phyloP scores from a whole-genome alignment of 805 yeast species.

The Barnettozyma sp. region DNA sequence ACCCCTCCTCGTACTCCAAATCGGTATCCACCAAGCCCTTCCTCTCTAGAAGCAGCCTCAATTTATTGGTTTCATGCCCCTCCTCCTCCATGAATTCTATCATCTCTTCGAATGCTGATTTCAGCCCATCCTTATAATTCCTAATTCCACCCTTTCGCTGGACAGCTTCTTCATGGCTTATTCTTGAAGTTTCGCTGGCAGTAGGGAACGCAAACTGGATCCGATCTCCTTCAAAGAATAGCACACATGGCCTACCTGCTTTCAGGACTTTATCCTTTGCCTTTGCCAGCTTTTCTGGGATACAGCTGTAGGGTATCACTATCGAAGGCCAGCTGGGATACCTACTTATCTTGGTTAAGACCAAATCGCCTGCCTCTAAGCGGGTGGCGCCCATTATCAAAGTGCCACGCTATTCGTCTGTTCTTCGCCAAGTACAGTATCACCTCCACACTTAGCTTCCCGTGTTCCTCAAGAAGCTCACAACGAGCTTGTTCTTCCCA shows the following conservation, averaged over 20 bases:
- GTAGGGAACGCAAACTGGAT: not conserved
- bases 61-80: not conserved
- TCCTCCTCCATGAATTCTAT: not conserved
- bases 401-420: too few species aligned
- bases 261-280: not conserved
- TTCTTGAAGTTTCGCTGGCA: too few species aligned
- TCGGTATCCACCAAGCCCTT: not conserved
- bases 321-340: conserved; percentile 46
- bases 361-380: conserved; percentile 26
- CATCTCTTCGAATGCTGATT: not conserved
- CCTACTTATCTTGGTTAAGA: conserved; percentile 39
- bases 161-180: not conserved
- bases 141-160: not conserved
- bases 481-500: too few species aligned
- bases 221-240: not conserved
- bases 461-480: too few species aligned
- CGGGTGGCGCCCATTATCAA: not conserved
- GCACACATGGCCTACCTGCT: not conserved
- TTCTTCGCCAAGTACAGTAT: too few species aligned
- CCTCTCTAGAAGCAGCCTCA: not conserved
- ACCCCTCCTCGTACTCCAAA: not conserved
- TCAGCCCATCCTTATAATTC: not conserved
- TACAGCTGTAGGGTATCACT: conserved; percentile 19
- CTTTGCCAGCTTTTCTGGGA: not conserved
- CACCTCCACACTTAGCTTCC: too few species aligned